Conservation (phyloP, 768 basidiomycete species). For the Termitomyces heimii region DNA sequence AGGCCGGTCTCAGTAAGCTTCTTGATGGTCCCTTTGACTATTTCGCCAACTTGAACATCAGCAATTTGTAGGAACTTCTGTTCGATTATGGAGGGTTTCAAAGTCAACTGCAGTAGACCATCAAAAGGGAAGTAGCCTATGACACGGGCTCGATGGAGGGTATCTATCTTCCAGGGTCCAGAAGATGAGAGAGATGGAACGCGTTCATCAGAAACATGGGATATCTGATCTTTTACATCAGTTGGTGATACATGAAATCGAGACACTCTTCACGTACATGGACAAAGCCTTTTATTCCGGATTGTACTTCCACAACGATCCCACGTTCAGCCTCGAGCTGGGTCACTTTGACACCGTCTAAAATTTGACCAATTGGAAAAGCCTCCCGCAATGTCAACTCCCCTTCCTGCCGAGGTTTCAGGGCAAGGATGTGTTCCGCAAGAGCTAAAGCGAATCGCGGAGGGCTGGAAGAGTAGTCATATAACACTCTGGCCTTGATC, state of each 20-base stretch:
- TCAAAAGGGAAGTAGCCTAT: constrained; percentile 83
- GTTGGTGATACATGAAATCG: constrained; percentile 6
- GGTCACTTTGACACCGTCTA: constrained; percentile 70
- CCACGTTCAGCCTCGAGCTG: constrained; percentile 82
- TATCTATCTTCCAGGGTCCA: constrained; percentile 76
- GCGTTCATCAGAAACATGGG: constrained; percentile 89
- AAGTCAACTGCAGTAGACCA: constrained; percentile 81
- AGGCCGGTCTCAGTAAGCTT: constrained; percentile 74
- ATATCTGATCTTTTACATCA: constrained; percentile 55
- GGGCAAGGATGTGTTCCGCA: constrained; percentile 60
- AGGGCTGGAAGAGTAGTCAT: constrained; percentile 69
- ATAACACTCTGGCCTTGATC: constrained; percentile 81
- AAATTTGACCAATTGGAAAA: constrained; percentile 67
- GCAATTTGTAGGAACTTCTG: constrained; percentile 80
- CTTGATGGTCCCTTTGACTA: constrained; percentile 85
- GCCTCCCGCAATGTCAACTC: constrained; percentile 38
- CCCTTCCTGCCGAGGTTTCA: constrained; percentile 35
- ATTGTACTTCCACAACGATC: constrained; percentile 58
- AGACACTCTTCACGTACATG: constrained; percentile 57
- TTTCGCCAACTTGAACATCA: constrained; percentile 81
- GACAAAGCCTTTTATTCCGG: constrained; percentile 71
- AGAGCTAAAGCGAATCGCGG: constrained; percentile 82
- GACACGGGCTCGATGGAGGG: constrained; percentile 80
- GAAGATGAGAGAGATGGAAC: constrained; percentile 72
- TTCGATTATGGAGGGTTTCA: constrained; percentile 77